Evolutionary conservation across 257 asterid genomes (phyloP), one percentile per base, ranked within the genome.

Genomic region (Rehmannia glutinosa): DNA sequence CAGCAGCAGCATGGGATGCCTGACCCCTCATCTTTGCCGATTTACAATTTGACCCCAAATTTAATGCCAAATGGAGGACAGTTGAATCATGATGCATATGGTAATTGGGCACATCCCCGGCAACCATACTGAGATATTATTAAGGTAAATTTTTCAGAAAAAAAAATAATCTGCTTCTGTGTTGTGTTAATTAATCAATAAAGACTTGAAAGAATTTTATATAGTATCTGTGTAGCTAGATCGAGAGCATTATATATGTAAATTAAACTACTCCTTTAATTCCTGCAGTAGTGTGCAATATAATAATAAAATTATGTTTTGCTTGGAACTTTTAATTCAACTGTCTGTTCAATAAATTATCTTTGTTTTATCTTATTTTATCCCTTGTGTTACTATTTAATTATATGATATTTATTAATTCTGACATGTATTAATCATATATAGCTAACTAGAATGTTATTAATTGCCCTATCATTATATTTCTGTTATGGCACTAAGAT

Each of bases 71-170:
- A 80, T 75, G 86, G 89, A 27, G 91, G 83, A 12, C 84, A 80
- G 39, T 36, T 82, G 71, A 80, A 72, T 75, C 84, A 80, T 59
- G 87, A 87, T 66, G 84, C 81, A 8, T 84, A 81, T 73, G 82
- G 78, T 50, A 32, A 32, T 27, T 87, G 95, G 91, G 75, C 77
- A 7, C 79, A 73, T 46, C 64, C 83, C 0, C 36, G 86, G 49
- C 78, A 76, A 16, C 82, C 75, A 1, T 76, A 78, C 57, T 83
- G 67, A 81, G 10, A 21, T 41, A 41, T 41, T 1, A 47, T n/a
- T 13, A 35, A 49, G 75, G 42, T 62, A 45, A 67, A 23, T 46
- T 21, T 3, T 50, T 36, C 52, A 47, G 28, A 67, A 49, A 15
- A 19, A 54, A 32, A 30, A 24, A n/a, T n/a, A n/a, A n/a, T n/a